Base-by-base conservation (phyloP, 257 asterid genomes). In the Handroanthus guayacan region DNA sequence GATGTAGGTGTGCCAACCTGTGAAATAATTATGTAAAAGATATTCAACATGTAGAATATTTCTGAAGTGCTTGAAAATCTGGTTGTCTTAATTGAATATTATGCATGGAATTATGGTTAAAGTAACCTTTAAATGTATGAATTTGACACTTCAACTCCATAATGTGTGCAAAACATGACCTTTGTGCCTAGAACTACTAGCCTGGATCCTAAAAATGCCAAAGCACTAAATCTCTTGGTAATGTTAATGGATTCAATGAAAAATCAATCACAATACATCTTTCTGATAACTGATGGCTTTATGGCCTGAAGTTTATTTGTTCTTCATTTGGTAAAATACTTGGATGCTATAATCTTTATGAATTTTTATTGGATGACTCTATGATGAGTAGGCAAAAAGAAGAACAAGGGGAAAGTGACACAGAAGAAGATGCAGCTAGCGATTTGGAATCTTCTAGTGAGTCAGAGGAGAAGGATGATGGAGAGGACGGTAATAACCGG, bases 331-430 rank as follows among this genome's bases (percentile, higher is more conserved):
- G 36, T 54, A 3, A 48, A 63, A 5, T 50, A 62, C 14, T 51
- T 75, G 51, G 39, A 44, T 55, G 72, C 56, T 54, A 2, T 62
- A 11, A 41, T 66, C 54, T 5, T 71, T 63, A 44, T 36, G 5
- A 12, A 60, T n/a, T 47, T 38, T 61, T 69, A 52, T 54, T 55
- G 12, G 31, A 38, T 71, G 66, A 5, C 70, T 82, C 38, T 12
- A 7, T 51, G 34, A 9, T 82, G 80, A 51, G 65, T 78, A 93
- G 98, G 84, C 89, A 85, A 80, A 82, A 80, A 81, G 96, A 87
- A 80, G 92, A 87, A 84, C 87, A 83, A 79, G 93, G 97, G 34
- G 67, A 67, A 82, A 77, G 87, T 37, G 98, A 81, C 25, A 66
- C 93, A 62, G 93, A 93, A 51, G 92, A 87, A 72, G 92, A 79